Percentiles rank a stretch among this genome's conserved stretches.
Conservation (phyloP, 306 rosid genomes). For the Canavalia ensiformis region DNA sequence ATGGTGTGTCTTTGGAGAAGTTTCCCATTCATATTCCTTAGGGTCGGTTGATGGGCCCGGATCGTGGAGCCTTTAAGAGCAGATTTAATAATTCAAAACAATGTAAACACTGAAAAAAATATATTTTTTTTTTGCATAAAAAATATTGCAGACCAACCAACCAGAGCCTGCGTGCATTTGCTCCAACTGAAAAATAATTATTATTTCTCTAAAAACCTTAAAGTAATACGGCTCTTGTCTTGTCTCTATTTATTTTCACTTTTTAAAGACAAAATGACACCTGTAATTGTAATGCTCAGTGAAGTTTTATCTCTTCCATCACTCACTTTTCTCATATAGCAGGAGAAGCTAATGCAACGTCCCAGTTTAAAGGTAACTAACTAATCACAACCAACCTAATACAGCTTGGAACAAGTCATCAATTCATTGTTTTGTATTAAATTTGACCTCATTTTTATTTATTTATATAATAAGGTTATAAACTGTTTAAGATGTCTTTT, state of each 20-base stretch:
- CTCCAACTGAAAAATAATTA: conserved; percentile 49
- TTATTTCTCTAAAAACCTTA: conserved; percentile 48
- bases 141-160: conserved; percentile 70
- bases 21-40: conserved; percentile 59
- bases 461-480: too few species aligned
- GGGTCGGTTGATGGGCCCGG: conserved; percentile 71
- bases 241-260: conserved; percentile 52
- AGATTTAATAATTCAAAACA: neutral
- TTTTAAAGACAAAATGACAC: conserved; percentile 26
- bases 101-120: neutral
- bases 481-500: too few species aligned
- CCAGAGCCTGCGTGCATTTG: conserved; percentile 72
- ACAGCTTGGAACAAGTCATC: too few species aligned
- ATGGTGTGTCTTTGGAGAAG: conserved; percentile 52
- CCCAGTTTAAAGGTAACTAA: neutral
- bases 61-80: conserved; percentile 33
- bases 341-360: neutral
- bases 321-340: neutral
- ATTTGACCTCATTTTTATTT: too few species aligned
- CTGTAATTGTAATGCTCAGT: neutral
- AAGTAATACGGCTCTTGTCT: conserved; percentile 35
- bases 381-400: too few species aligned
- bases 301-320: neutral
- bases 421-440: too few species aligned
- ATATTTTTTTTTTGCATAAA: neutral